A percentile compares a stretch with the other conserved stretches of the same genome.
These are phyloP conservation scores for Bipolaris bicolor DNA, from an alignment of 2,329 filamentous ascomycete genomes.

Conservation along the genomic window DNA sequence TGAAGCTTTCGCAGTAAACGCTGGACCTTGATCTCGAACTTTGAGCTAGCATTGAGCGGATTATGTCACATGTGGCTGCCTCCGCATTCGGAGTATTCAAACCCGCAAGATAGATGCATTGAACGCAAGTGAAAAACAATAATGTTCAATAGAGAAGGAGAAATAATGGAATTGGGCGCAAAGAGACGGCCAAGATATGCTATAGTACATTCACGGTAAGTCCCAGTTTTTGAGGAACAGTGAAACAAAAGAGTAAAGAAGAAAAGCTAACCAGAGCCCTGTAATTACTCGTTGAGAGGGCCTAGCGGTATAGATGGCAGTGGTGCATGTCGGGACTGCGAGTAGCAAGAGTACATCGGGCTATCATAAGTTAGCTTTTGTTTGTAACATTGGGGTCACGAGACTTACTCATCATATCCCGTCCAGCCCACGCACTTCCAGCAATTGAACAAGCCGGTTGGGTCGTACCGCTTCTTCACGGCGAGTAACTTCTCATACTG, in stretches of 20 bases:
- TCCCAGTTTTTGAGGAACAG: background rate
- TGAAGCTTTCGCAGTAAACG: background rate
- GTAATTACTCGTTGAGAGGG: slow-evolving; percentile 13
- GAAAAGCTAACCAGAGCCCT: background rate
- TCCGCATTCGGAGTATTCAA: background rate
- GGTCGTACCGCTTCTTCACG: slow-evolving; percentile 42
- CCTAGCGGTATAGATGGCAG: slow-evolving; percentile 31
- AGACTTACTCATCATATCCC: slow-evolving; percentile 41
- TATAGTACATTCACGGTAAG: background rate
- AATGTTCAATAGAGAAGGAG: background rate
- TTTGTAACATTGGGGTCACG: background rate
- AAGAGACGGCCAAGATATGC: background rate
- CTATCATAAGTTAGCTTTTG: slow-evolving; percentile 19
- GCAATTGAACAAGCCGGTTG: slow-evolving; percentile 43
- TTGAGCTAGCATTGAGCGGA: background rate
- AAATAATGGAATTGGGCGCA: background rate
- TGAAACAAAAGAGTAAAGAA: background rate
- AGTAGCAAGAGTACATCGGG: slow-evolving; percentile 42
- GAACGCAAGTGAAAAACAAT: background rate
- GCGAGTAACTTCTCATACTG: slow-evolving; percentile 38
- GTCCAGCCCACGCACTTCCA: slow-evolving; percentile 49
- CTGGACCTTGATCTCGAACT: background rate
- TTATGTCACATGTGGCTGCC: background rate
- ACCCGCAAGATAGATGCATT: background rate
- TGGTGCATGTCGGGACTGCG: slow-evolving; percentile 28